Evolutionary conservation across 441 rosid genomes (phyloP).

Genomic region (Corymbia citriodora): DNA sequence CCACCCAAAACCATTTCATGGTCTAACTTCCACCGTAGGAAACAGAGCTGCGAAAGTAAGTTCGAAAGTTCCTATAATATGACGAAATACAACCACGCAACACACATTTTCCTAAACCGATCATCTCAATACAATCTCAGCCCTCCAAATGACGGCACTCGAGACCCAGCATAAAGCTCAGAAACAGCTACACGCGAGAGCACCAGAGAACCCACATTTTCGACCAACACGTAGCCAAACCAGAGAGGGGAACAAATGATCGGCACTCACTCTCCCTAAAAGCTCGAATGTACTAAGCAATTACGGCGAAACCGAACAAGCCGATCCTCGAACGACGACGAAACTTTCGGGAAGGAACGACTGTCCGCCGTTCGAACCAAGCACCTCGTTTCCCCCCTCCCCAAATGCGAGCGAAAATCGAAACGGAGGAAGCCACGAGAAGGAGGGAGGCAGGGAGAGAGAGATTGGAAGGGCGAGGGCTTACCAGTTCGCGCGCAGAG

Average conservation of each 20-base stretch:
- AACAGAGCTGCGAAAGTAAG: too few relatives aligned
- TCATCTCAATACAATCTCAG: background rate
- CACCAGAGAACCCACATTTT: background rate
- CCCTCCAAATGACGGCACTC: background rate
- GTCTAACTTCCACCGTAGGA: background rate
- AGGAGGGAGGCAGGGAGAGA: too few relatives aligned
- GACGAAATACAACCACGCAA: background rate
- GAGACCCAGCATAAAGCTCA: background rate
- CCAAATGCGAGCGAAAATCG: background rate
- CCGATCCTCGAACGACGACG: background rate
- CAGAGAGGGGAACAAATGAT: background rate
- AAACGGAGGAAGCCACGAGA: background rate
- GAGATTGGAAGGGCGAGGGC: background rate
- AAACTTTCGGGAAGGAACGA: background rate
- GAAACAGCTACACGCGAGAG: background rate
- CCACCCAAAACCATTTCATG: background rate
- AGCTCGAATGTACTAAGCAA: background rate
- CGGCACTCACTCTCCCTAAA: background rate
- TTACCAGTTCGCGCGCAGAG: background rate
- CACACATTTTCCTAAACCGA: too few relatives aligned
- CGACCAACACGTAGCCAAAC: background rate
- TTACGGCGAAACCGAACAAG: background rate
- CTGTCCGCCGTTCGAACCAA: background rate
- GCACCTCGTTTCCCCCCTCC: background rate
- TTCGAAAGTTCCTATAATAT: background rate